These are phyloP conservation scores for Vitis rotundifolia DNA, from an alignment of 164 flowering plant genomes.

Conservation along the genomic window DNA sequence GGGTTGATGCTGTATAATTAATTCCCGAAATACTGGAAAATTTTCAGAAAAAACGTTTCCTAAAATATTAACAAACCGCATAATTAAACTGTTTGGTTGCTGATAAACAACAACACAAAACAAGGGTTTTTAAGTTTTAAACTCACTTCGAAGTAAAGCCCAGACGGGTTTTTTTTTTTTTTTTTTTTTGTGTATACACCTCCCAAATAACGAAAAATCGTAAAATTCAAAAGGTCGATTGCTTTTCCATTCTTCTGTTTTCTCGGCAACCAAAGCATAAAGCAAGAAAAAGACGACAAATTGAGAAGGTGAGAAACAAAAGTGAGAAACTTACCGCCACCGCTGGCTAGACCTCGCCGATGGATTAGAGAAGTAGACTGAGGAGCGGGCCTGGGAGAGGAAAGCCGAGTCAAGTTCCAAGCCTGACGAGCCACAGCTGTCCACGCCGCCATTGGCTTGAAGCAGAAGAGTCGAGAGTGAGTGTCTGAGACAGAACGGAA, in stretches of 20 bases:
- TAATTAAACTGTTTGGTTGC: no score
- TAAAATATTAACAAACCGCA: no score
- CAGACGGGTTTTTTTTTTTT: no score
- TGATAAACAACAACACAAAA: no score
- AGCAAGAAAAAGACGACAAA: no score
- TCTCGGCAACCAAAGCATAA: neutral
- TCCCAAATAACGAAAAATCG: neutral
- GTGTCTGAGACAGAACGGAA: neutral
- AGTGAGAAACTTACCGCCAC: conserved; percentile 40
- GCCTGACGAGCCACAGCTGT: conserved; percentile 39
- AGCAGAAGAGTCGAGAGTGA: neutral
- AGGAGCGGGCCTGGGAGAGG: conserved; percentile 19
- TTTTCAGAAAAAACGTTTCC: no score
- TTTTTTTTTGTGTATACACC: no score
- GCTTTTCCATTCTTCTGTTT: neutral
- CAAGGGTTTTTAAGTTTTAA: no score
- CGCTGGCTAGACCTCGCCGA: conserved; percentile 75
- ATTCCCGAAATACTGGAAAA: no score
- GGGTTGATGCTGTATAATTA: no score
- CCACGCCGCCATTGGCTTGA: conserved; percentile 30
- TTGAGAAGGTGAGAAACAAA: neutral
- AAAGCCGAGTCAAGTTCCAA: conserved; percentile 28
- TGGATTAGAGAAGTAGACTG: conserved; percentile 39
- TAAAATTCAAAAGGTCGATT: neutral
- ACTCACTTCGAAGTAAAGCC: no score